Evolutionary conservation across 176 grass and related monocot genomes (phyloP).

Genomic region (Pharus latifolius): DNA sequence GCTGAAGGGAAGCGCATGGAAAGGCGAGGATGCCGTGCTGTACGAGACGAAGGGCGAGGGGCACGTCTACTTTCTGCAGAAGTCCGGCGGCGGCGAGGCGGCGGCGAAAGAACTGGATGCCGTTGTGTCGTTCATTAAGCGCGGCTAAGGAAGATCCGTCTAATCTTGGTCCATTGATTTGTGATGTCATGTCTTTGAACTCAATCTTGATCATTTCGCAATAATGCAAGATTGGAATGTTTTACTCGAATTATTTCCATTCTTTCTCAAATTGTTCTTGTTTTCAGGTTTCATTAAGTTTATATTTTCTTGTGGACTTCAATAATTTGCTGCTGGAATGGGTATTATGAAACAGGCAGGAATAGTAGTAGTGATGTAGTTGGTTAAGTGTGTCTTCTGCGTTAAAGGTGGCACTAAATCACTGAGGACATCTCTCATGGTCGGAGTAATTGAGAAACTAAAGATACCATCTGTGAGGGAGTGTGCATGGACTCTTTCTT

Average conservation of each 20-base stretch:
- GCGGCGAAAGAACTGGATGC: conserved; percentile 2
- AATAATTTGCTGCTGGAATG: neutral
- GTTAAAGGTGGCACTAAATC: too few relatives aligned
- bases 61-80: conserved; percentile 30
- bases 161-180: too few relatives aligned
- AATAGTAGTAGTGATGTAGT: neutral
- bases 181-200: neutral
- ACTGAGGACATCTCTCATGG: too few relatives aligned
- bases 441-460: too few relatives aligned
- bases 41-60: conserved; percentile 23
- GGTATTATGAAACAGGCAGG: neutral
- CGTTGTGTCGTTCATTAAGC: conserved; percentile 21
- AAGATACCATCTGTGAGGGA: too few relatives aligned
- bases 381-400: neutral
- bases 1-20: conserved; percentile 42
- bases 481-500: too few relatives aligned
- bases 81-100: neutral
- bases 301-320: neutral
- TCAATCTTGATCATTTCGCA: too few relatives aligned
- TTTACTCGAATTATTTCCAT: neutral
- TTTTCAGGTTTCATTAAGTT: neutral
- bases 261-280: neutral
- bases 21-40: conserved; percentile 28
- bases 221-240: neutral
- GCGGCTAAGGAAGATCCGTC: neutral